phyloP scores from a whole-genome alignment of 2,329 filamentous ascomycete genomes.

The Alternaria brassicicola region DNA sequence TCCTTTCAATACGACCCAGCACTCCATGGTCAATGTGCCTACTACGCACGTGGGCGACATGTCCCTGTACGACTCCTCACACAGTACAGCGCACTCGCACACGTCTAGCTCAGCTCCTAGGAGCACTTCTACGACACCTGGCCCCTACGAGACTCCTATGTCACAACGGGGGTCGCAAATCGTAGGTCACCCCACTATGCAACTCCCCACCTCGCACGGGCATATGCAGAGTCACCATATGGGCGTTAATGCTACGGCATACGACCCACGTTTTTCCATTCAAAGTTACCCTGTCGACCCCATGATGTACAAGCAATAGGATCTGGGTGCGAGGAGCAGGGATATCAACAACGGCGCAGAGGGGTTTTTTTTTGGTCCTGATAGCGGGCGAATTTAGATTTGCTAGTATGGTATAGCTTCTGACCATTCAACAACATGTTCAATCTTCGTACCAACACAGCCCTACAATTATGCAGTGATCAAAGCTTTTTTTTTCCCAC shows the following conservation, averaged over 20 bases:
- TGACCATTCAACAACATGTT: slow-evolving; percentile 13
- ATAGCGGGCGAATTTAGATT: slow-evolving; percentile 8
- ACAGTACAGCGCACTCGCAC: slow-evolving; percentile 42
- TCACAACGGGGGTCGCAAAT: slow-evolving; percentile 35
- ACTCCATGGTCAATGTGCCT: slow-evolving; percentile 38
- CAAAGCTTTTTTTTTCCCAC: background rate
- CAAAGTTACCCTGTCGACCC: slow-evolving; percentile 45
- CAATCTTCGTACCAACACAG: slow-evolving; percentile 4
- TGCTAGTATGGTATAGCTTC: slow-evolving; percentile 19
- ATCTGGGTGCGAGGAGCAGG: slow-evolving; percentile 3
- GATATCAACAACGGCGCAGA: slow-evolving; percentile 2
- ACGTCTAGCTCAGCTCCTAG: slow-evolving; percentile 40
- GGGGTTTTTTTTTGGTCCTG: slow-evolving; percentile 2
- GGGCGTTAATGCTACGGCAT: slow-evolving; percentile 36
- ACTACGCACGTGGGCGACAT: slow-evolving; percentile 45
- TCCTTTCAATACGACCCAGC: slow-evolving; percentile 41
- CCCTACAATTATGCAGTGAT: slow-evolving; percentile 12
- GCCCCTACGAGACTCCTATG: slow-evolving; percentile 40
- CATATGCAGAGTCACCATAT: slow-evolving; percentile 43
- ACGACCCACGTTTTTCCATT: slow-evolving; percentile 42
- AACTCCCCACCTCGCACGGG: slow-evolving; percentile 33
- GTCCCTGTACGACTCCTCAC: slow-evolving; percentile 43
- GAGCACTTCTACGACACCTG: slow-evolving; percentile 44
- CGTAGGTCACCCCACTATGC: slow-evolving; percentile 28
- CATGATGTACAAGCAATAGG: slow-evolving; percentile 43